Percentiles rank a stretch among this genome's conserved stretches.
Evolutionary conservation across 805 yeast genomes (phyloP).

Genomic region (Kazachstania kunashirensis): DNA sequence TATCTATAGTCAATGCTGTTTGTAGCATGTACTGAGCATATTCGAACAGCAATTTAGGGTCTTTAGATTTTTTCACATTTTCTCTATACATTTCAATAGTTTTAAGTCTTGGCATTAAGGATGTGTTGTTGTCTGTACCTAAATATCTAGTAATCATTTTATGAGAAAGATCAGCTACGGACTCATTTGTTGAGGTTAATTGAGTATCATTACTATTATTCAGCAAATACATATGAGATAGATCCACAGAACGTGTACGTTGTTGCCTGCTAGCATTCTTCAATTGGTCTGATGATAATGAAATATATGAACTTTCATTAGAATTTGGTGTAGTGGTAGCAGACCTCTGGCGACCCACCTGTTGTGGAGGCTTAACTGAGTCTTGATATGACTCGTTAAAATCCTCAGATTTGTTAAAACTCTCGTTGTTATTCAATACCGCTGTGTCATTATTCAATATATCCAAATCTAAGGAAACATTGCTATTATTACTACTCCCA

Average conservation of each 20-base stretch:
- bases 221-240: slow-evolving; percentile 34
- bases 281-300: neutral
- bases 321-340: neutral
- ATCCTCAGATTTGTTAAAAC: neutral
- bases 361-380: neutral
- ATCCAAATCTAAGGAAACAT: too few species aligned
- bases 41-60: slow-evolving; percentile 78
- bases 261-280: slow-evolving; percentile 11
- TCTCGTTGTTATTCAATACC: neutral
- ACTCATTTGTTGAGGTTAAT: slow-evolving; percentile 32
- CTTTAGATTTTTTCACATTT: slow-evolving; percentile 76
- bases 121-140: slow-evolving; percentile 37
- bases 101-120: slow-evolving; percentile 63
- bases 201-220: slow-evolving; percentile 28
- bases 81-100: slow-evolving; percentile 81
- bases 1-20: slow-evolving; percentile 59
- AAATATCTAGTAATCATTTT: slow-evolving; percentile 42
- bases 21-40: slow-evolving; percentile 86
- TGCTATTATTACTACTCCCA: too few species aligned
- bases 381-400: slow-evolving; percentile 1
- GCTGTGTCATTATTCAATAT: neutral
- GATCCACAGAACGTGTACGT: slow-evolving; percentile 31
- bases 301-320: neutral
- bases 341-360: too few species aligned
- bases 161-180: slow-evolving; percentile 43